These are phyloP conservation scores for Paecilomyces variotii DNA, from an alignment of 2,329 filamentous ascomycete genomes.

Conservation along the genomic window DNA sequence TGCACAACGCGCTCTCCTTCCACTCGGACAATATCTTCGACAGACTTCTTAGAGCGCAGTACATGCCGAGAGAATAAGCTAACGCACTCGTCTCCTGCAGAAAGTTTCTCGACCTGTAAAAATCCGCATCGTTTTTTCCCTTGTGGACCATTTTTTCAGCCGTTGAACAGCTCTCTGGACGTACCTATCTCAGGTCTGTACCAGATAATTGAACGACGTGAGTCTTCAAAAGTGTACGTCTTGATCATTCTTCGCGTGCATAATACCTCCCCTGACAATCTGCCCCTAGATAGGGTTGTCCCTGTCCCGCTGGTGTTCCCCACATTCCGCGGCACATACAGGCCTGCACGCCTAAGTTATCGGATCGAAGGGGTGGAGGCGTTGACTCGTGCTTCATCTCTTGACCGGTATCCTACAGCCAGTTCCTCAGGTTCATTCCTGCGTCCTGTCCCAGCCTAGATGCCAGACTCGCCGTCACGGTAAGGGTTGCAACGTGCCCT, in stretches of 20 bases:
- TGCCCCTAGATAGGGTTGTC: conserved; percentile 34
- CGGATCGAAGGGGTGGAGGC: conserved; percentile 35
- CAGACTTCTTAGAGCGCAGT: background rate
- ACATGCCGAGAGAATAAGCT: background rate
- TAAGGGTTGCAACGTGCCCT: conserved; percentile 36
- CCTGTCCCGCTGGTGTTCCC: conserved; percentile 21
- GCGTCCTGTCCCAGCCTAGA: conserved; percentile 31
- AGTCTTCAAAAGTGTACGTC: conserved; percentile 27
- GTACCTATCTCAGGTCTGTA: conserved; percentile 15
- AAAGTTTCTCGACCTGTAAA: conserved; percentile 8
- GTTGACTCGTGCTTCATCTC: conserved; percentile 40
- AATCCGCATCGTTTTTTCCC: conserved; percentile 12
- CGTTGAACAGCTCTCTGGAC: conserved; percentile 14
- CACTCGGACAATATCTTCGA: background rate
- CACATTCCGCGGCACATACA: conserved; percentile 32
- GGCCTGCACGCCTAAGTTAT: conserved; percentile 21
- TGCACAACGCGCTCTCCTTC: background rate
- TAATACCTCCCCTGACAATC: conserved; percentile 26
- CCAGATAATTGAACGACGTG: conserved; percentile 19
- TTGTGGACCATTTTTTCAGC: conserved; percentile 16
- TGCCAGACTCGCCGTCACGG: conserved; percentile 37
- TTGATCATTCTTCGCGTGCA: conserved; percentile 19
- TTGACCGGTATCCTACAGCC: conserved; percentile 29
- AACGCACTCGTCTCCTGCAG: background rate
- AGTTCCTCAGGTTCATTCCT: conserved; percentile 34